Evolutionary conservation across 768 basidiomycete species (phyloP).

Genomic region (Leucogyrophana mollusca): DNA sequence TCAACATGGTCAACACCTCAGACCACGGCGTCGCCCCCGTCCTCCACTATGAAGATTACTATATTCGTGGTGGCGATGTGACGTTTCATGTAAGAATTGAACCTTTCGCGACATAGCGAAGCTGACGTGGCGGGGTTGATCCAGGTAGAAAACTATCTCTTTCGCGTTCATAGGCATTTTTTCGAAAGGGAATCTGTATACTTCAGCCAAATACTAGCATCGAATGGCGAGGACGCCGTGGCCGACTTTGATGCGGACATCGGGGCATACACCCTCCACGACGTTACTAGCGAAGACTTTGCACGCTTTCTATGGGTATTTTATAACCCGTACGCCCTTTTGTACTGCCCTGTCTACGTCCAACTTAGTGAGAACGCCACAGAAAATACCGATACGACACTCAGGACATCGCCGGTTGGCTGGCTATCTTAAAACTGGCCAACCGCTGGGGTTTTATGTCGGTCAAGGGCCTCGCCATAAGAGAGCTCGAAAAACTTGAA

Average conservation of each 20-base stretch:
- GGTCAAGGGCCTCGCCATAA: constrained; percentile 49
- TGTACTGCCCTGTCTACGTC: neutral
- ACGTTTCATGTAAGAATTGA: constrained; percentile 46
- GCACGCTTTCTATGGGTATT: constrained; percentile 52
- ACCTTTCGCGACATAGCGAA: neutral
- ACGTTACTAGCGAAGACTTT: constrained; percentile 39
- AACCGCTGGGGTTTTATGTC: constrained; percentile 54
- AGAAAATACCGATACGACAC: constrained; percentile 59
- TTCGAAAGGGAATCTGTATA: constrained; percentile 34
- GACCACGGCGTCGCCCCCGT: constrained; percentile 15
- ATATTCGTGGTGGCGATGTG: constrained; percentile 53
- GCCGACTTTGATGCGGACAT: neutral
- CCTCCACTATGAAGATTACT: constrained; percentile 38
- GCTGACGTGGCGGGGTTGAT: neutral
- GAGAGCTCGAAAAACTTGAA: constrained; percentile 49
- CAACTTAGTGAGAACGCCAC: constrained; percentile 1
- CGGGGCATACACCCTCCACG: constrained; percentile 10
- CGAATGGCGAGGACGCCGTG: constrained; percentile 1
- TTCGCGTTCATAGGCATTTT: constrained; percentile 34
- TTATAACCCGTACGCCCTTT: constrained; percentile 49
- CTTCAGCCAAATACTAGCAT: constrained; percentile 27
- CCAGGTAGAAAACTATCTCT: constrained; percentile 33
- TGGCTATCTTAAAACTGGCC: constrained; percentile 49
- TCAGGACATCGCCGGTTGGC: constrained; percentile 52
- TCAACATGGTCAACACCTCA: neutral